These are phyloP conservation scores for Nakazawaea sp. DNA, from an alignment of 805 yeast genomes.

Conservation along the genomic window DNA sequence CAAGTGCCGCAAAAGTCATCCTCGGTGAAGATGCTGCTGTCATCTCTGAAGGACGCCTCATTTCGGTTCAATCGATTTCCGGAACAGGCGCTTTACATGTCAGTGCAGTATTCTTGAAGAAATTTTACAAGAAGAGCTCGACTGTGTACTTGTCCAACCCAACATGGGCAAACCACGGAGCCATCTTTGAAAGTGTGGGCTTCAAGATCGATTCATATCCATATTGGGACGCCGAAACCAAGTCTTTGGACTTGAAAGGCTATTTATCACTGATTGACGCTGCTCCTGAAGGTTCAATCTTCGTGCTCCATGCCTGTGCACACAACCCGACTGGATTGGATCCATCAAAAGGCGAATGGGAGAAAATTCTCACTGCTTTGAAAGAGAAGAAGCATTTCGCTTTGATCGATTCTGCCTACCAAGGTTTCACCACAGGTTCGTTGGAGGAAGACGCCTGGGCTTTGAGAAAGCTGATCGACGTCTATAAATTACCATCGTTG, in stretches of 20 bases:
- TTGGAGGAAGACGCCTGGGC: slow-evolving; percentile 82
- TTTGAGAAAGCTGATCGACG: slow-evolving; percentile 53
- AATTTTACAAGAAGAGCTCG: slow-evolving; percentile 32
- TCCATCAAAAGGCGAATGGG: slow-evolving; percentile 83
- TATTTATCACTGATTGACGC: slow-evolving; percentile 51
- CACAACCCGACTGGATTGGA: slow-evolving; percentile 98
- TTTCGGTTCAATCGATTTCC: slow-evolving; percentile 70
- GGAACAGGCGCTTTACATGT: slow-evolving; percentile 92
- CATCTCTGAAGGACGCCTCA: slow-evolving; percentile 37
- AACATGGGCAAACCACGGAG: slow-evolving; percentile 97
- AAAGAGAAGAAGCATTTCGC: slow-evolving; percentile 63
- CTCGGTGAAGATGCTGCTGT: slow-evolving; percentile 56
- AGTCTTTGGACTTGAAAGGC: slow-evolving; percentile 67
- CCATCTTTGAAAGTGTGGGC: slow-evolving; percentile 70
- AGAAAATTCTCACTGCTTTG: slow-evolving; percentile 53
- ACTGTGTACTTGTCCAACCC: slow-evolving; percentile 74
- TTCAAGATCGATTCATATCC: slow-evolving; percentile 66
- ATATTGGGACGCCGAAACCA: slow-evolving; percentile 74
- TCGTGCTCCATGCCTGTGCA: slow-evolving; percentile 90
- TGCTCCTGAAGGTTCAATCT: slow-evolving; percentile 73
- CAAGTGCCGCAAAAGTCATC: slow-evolving; percentile 67
- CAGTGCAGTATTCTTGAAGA: slow-evolving; percentile 64
- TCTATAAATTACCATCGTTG: slow-evolving; percentile 47
- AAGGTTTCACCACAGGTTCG: slow-evolving; percentile 93
- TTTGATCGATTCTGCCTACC: slow-evolving; percentile 91